Evolutionary conservation across 805 yeast species (phyloP).

Genomic region (Candida dajiaensis): DNA sequence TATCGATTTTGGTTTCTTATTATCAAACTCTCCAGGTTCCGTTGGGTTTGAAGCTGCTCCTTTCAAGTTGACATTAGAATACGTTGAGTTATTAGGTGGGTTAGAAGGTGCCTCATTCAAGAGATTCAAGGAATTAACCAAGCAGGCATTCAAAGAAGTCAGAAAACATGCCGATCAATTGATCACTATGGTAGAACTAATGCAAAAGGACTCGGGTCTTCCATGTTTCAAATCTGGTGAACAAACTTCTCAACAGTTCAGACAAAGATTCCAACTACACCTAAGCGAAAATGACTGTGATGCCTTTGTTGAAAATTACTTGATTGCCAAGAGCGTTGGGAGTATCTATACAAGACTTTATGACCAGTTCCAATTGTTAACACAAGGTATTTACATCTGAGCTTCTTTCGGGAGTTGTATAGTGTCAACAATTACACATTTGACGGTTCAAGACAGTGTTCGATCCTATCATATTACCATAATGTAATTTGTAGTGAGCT

Average conservation of each 20-base stretch:
- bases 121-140: conserved; percentile 57
- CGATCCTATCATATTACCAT: too few species aligned
- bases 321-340: conserved; percentile 79
- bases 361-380: conserved; percentile 89
- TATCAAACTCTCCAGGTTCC: conserved; percentile 94
- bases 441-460: too few species aligned
- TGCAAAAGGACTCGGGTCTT: conserved; percentile 85
- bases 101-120: conserved; percentile 51
- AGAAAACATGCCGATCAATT: conserved; percentile 71
- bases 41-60: conserved; percentile 98
- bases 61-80: conserved; percentile 85
- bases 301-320: conserved; percentile 65
- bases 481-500: too few species aligned
- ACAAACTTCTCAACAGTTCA: conserved; percentile 69
- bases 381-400: conserved; percentile 88
- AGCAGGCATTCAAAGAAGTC: conserved; percentile 67
- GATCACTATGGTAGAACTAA: conserved; percentile 79
- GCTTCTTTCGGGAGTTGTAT: neutral
- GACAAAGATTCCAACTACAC: conserved; percentile 77
- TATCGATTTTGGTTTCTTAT: conserved; percentile 90
- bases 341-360: conserved; percentile 87
- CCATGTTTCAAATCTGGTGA: conserved; percentile 92
- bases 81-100: conserved; percentile 86
- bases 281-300: conserved; percentile 69
- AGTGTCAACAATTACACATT: too few species aligned